Conservation (phyloP, 2,329 filamentous ascomycete species). For the Colletotrichum abscissum region DNA sequence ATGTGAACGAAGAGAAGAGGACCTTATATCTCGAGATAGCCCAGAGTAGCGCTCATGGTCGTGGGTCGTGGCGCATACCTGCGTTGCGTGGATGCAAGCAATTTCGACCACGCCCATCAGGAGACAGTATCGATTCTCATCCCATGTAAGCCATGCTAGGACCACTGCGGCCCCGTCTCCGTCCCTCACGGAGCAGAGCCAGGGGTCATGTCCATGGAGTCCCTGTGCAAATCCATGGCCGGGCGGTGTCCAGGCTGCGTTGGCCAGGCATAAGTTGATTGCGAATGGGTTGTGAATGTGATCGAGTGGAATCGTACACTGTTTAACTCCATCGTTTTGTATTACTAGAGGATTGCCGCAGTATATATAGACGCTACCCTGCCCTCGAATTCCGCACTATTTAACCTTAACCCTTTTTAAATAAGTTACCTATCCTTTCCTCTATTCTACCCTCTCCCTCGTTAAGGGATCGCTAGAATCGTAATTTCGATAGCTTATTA, state of each 20-base stretch:
- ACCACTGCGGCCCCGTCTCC: conserved; percentile 20
- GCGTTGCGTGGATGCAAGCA: conserved; percentile 16
- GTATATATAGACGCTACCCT: too few relatives aligned
- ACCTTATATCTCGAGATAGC: conserved; percentile 34
- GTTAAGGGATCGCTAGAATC: too few relatives aligned
- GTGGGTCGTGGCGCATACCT: conserved; percentile 6
- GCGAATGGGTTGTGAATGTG: background rate
- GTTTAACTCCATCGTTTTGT: too few relatives aligned
- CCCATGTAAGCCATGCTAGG: conserved; percentile 18
- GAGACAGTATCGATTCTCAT: conserved; percentile 22
- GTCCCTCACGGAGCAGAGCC: conserved; percentile 12
- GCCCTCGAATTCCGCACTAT: too few relatives aligned
- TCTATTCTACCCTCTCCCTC: too few relatives aligned
- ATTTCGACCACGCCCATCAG: conserved; percentile 30
- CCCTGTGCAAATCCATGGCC: conserved; percentile 30
- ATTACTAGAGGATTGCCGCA: too few relatives aligned
- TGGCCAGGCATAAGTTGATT: background rate
- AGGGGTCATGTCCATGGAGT: conserved; percentile 5
- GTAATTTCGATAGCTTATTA: too few relatives aligned
- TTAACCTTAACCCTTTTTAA: too few relatives aligned
- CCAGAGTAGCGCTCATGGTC: background rate
- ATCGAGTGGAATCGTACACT: background rate
- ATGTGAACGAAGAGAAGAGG: conserved; percentile 9
- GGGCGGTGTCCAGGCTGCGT: conserved; percentile 4
- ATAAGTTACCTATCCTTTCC: too few relatives aligned